Conservation (phyloP, 768 basidiomycete genomes). For the Krasilnikovozyma curviuscula region DNA sequence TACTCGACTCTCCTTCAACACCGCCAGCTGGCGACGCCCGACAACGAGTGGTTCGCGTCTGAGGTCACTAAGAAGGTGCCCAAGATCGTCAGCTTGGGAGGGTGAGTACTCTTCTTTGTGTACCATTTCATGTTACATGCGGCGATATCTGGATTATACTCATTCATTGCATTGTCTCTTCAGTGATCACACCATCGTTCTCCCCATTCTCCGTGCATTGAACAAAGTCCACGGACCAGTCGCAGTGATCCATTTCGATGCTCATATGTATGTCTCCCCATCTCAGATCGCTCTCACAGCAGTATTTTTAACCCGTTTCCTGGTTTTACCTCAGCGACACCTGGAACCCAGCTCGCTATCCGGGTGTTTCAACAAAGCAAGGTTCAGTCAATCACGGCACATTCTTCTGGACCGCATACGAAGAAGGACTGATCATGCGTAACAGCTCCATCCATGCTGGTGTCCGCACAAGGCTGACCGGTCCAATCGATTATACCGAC, state of each 20-base stretch:
- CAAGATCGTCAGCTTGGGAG: conserved; percentile 60
- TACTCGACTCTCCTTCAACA: no score
- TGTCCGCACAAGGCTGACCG: conserved; percentile 54
- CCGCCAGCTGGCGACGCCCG: no score
- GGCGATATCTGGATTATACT: no score
- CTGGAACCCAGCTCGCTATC: background rate
- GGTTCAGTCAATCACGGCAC: conserved; percentile 53
- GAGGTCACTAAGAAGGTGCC: conserved; percentile 41
- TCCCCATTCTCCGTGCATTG: conserved; percentile 64
- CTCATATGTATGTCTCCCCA: conserved; percentile 54
- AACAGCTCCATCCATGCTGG: conserved; percentile 59
- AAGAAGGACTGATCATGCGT: conserved; percentile 56
- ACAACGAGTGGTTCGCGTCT: no score
- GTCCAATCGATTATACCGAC: conserved; percentile 41
- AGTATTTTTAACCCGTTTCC: no score
- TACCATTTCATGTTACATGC: no score
- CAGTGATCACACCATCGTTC: conserved; percentile 25
- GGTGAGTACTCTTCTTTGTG: conserved; percentile 69
- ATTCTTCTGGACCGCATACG: conserved; percentile 60
- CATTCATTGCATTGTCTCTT: background rate
- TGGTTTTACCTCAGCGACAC: no score
- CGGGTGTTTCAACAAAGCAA: conserved; percentile 34
- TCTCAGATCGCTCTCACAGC: no score
- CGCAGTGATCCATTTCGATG: conserved; percentile 51
- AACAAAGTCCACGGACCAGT: conserved; percentile 56